Percentiles rank a stretch among this genome's conserved stretches.
Evolutionary conservation across 148 eudicot genomes (phyloP).

Genomic region (Fagopyrum tataricum): DNA sequence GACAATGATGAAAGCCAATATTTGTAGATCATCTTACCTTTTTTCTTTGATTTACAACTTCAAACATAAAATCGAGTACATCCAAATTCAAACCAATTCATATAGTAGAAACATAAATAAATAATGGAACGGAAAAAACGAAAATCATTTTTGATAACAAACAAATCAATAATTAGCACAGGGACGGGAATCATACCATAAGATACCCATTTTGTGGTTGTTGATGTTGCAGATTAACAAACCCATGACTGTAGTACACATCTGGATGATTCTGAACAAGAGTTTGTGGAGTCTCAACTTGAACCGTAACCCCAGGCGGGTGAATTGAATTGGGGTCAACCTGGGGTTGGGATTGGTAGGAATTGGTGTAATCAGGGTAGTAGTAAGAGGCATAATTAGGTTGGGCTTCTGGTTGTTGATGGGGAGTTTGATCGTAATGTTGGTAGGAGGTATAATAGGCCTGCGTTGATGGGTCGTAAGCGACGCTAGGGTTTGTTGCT

Average conservation of each 20-base stretch:
- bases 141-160: background rate
- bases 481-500: slow-evolving; percentile 14
- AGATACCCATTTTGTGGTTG: background rate
- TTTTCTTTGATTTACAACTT: no score
- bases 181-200: background rate
- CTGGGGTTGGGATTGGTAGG: slow-evolving; percentile 2
- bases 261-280: slow-evolving; percentile 7
- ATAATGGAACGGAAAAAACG: background rate
- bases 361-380: slow-evolving; percentile 10
- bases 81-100: background rate
- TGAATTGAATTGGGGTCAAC: background rate
- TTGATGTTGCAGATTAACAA: background rate
- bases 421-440: background rate
- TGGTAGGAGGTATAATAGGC: slow-evolving; percentile 12
- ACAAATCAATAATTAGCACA: background rate
- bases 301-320: slow-evolving; percentile 8
- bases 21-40: no score
- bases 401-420: slow-evolving; percentile 2
- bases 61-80: background rate
- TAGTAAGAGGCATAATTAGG: slow-evolving; percentile 7
- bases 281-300: background rate
- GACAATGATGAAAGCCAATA: no score
- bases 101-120: background rate
- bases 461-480: slow-evolving; percentile 9
- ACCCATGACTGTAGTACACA: background rate